phyloP scores from a whole-genome alignment of 768 basidiomycete species.

The Russula sp. region DNA sequence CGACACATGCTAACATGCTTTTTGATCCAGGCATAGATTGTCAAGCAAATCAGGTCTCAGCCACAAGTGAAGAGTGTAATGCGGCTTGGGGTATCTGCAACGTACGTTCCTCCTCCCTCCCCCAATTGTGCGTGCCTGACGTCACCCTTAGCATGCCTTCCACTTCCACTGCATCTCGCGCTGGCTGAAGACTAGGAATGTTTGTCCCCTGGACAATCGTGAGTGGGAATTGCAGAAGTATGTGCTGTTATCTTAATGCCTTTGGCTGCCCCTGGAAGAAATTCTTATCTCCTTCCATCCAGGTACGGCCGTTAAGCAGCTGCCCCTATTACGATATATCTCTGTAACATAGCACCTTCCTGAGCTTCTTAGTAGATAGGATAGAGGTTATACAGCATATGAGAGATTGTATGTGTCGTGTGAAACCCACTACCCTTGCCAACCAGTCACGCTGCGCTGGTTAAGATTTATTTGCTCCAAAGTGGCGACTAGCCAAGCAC shows the following conservation, averaged over 20 bases:
- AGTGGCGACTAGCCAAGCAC: too few species aligned
- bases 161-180: conserved; percentile 99
- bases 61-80: conserved; percentile 93
- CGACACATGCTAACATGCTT: conserved; percentile 2
- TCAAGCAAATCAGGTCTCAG: conserved; percentile 97
- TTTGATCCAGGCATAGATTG: conserved; percentile 84
- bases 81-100: conserved; percentile 99
- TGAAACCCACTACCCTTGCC: neutral
- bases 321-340: neutral
- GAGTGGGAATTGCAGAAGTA: conserved; percentile 98
- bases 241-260: conserved; percentile 27
- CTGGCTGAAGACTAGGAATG: conserved; percentile 97
- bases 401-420: neutral
- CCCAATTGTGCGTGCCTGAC: neutral
- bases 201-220: conserved; percentile 90
- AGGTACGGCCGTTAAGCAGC: conserved; percentile 37
- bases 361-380: neutral
- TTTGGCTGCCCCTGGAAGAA: neutral
- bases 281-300: neutral
- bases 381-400: neutral
- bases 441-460: neutral
- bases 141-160: conserved; percentile 78
- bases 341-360: conserved; percentile 10
- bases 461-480: too few species aligned
- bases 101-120: conserved; percentile 38